Base-by-base conservation (phyloP, 2,329 filamentous ascomycete species). In the Fusarium sp. region DNA sequence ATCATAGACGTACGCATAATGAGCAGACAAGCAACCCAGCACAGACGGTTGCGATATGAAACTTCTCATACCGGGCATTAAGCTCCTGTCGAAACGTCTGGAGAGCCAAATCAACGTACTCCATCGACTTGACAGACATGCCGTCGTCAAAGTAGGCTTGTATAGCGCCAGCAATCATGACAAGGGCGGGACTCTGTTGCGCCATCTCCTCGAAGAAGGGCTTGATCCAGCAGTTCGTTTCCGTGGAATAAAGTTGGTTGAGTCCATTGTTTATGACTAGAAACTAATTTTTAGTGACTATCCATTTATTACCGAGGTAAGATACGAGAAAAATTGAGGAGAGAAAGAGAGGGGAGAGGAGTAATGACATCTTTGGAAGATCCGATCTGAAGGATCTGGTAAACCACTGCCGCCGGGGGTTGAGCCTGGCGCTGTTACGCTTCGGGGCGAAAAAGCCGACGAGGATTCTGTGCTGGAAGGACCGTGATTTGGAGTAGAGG, bases 51-150 rank as follows among this genome's bases (percentile, higher is more conserved):
- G 67, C 50, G 3, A 50, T 37, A 31, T 72, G 72, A 41, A 74
- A 66, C 12, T 28, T 57, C n/a, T 64, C 71, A 37, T 71, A 58
- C 1, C 67, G 65, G 7, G 56, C 45, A 2, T 53, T 52, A 9
- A 74, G 55, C 31, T 74, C 72, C 8, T 58, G 60, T 8, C 72
- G 71, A 38, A 74, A 74, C 0, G 72, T 70, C 41, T 74, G 72
- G 10, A 74, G 44, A 0, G 72, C 72, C 1, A 65, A 12, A 46
- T 65, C 72, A 37, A 74, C 56, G 8, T 64, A 56, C 30, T 74
- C 72, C 72, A 74, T 72, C 0, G 72, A 74, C 16, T 62, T 58
- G 6, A 74, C 70, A 0, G 71, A 72, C 33, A 72, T 53, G 6
- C 61, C 62, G 16, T 74, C 72, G 16, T 74, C 72, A 9, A 74